phyloP scores from a whole-genome alignment of 345 rosid genomes.

The Acer negundo region DNA sequence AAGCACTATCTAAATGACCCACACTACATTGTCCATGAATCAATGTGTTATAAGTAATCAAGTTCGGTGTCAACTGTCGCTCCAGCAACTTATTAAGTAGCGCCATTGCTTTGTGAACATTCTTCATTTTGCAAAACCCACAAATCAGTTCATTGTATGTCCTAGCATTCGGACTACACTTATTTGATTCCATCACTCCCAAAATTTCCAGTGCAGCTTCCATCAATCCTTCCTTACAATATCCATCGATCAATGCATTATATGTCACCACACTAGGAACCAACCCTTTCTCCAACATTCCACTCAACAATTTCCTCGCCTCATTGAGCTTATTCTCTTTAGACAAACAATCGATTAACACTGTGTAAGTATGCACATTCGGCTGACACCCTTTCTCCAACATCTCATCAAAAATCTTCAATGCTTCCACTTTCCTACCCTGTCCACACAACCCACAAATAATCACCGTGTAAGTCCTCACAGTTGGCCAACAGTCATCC shows the following conservation, averaged over 20 bases:
- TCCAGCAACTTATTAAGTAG: constrained; percentile 60
- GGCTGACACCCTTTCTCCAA: constrained; percentile 63
- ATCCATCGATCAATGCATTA: constrained; percentile 82
- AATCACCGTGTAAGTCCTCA: constrained; percentile 78
- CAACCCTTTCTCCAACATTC: constrained; percentile 60
- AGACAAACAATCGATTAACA: constrained; percentile 63
- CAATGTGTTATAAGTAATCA: constrained; percentile 71
- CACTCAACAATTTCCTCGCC: constrained; percentile 54
- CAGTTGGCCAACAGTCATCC: constrained; percentile 65
- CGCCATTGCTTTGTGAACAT: constrained; percentile 85
- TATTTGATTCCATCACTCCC: constrained; percentile 63
- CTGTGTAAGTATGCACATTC: constrained; percentile 77
- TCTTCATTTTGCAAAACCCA: constrained; percentile 62
- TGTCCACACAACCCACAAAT: constrained; percentile 56
- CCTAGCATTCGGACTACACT: constrained; percentile 65
- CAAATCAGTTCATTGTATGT: constrained; percentile 82
- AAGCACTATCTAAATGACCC: constrained; percentile 73
- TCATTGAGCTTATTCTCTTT: constrained; percentile 59
- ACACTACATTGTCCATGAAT: constrained; percentile 74
- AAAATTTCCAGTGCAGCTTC: constrained; percentile 66
- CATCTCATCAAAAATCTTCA: constrained; percentile 62
- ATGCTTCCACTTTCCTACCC: constrained; percentile 59
- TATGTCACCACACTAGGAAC: constrained; percentile 73
- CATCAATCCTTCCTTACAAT: constrained; percentile 65
- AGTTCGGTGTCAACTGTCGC: constrained; percentile 48